Evolutionary conservation across 2,329 filamentous ascomycete species (phyloP).

Genomic region (Magnaporthiopsis poae): DNA sequence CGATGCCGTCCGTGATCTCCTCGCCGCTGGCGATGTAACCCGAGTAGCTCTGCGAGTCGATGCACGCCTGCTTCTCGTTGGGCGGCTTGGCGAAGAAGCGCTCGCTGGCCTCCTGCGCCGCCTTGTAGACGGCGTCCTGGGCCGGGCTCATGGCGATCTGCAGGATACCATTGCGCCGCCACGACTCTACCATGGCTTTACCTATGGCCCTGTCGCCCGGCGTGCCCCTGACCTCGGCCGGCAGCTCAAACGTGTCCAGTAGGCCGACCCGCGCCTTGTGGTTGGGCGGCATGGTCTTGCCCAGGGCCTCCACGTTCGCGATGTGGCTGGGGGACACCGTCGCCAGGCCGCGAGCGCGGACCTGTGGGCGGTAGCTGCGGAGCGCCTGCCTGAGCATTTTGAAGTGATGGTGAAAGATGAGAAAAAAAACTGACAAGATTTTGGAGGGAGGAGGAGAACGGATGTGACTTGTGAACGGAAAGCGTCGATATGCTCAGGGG

Average conservation of each 20-base stretch:
- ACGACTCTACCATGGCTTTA: constrained; percentile 30
- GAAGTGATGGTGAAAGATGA: no score
- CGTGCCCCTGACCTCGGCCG: constrained; percentile 25
- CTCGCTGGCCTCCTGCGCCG: constrained; percentile 27
- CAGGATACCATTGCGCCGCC: constrained; percentile 36
- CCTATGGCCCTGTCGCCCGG: constrained; percentile 27
- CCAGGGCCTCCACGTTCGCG: background rate
- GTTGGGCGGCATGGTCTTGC: constrained; percentile 21
- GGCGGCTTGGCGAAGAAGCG: constrained; percentile 29
- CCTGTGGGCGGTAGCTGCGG: no score
- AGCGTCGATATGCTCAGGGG: no score
- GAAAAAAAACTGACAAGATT: no score
- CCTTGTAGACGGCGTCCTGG: constrained; percentile 26
- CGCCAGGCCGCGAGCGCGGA: background rate
- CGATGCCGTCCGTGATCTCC: constrained; percentile 37
- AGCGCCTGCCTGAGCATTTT: background rate
- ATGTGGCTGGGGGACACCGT: background rate
- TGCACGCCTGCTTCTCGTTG: constrained; percentile 30
- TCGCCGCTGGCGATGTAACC: constrained; percentile 42
- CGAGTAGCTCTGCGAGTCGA: constrained; percentile 35
- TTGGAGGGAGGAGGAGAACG: no score
- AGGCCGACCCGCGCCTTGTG: constrained; percentile 20
- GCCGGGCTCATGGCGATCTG: constrained; percentile 30
- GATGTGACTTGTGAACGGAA: no score
- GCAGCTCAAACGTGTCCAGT: constrained; percentile 34